A percentile compares a stretch with the other conserved stretches of the same genome.
Conservation (phyloP, 169 alveolate species). For the Cryptosporidium sp. region DNA sequence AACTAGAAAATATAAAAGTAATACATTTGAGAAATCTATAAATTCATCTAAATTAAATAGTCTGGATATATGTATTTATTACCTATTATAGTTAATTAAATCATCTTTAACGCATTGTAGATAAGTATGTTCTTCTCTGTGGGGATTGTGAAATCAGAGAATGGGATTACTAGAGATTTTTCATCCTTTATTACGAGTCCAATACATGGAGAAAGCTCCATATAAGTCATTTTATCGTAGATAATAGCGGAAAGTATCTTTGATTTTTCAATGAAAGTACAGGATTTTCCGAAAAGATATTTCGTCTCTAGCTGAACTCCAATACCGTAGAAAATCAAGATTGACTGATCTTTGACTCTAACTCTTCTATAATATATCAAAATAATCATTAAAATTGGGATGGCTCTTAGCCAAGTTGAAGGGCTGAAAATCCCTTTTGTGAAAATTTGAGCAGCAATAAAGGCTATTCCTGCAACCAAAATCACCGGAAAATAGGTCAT, state of each 20-base stretch:
- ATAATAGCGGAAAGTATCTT: conserved; percentile 44
- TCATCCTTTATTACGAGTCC: conserved; percentile 37
- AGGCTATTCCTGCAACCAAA: conserved; percentile 8
- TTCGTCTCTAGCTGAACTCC: conserved; percentile 56
- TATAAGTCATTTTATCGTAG: conserved; percentile 64
- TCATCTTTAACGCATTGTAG: conserved; percentile 33
- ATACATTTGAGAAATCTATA: neutral
- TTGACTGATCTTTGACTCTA: conserved; percentile 40
- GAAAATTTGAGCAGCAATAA: neutral
- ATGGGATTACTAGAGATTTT: conserved; percentile 48
- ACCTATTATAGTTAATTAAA: neutral
- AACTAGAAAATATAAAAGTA: neutral
- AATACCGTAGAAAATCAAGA: conserved; percentile 35
- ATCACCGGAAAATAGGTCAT: conserved; percentile 16
- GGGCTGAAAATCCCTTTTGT: neutral
- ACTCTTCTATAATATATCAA: conserved; percentile 13
- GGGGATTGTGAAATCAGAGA: conserved; percentile 49
- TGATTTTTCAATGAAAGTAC: conserved; percentile 40
- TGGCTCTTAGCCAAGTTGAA: conserved; percentile 5
- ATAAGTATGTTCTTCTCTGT: conserved; percentile 37
- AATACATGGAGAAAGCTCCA: conserved; percentile 42
- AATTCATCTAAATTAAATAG: neutral
- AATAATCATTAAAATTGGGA: neutral
- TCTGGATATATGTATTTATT: neutral
- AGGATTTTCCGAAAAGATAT: conserved; percentile 14